phyloP scores from a whole-genome alignment of 2,329 filamentous ascomycete genomes.

The Arthroderma uncinatum region DNA sequence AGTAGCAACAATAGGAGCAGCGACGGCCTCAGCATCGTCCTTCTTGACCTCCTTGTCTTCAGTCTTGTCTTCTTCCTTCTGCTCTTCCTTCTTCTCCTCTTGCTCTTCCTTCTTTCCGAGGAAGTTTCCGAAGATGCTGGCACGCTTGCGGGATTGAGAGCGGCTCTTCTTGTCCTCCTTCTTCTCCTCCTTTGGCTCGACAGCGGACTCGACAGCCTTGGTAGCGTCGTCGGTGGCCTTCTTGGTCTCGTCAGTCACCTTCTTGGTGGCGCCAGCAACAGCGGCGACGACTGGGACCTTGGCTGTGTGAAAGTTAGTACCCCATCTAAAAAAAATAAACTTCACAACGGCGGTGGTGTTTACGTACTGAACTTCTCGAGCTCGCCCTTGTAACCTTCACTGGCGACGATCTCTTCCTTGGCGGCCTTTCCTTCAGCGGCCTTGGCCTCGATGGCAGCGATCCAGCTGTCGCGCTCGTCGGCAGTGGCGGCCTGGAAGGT shows the following conservation, averaged over 20 bases:
- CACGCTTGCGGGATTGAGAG: conserved; percentile 47
- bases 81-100: conserved; percentile 27
- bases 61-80: conserved; percentile 30
- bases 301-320: conserved; percentile 26
- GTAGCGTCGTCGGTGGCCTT: conserved; percentile 31
- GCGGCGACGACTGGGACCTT: conserved; percentile 34
- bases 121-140: conserved; percentile 47
- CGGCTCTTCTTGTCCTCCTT: conserved; percentile 43
- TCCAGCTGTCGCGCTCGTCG: conserved; percentile 85
- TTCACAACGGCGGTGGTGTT: conserved; percentile 9
- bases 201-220: conserved; percentile 22
- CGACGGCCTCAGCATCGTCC: conserved; percentile 28
- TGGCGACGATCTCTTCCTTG: conserved; percentile 59
- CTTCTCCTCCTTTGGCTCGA: conserved; percentile 26
- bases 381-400: conserved; percentile 79
- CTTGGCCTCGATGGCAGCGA: conserved; percentile 70
- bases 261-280: conserved; percentile 19
- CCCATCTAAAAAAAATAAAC: conserved; percentile 33
- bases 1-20: conserved; percentile 33
- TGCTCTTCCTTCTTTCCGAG: conserved; percentile 51
- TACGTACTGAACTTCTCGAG: conserved; percentile 58
- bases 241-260: conserved; percentile 19
- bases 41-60: conserved; percentile 24
- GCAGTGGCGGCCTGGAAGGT: conserved; percentile 69
- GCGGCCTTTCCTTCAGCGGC: conserved; percentile 74